Evolutionary conservation across 2,329 filamentous ascomycete species (phyloP).

Genomic region (Nemania abortiva): DNA sequence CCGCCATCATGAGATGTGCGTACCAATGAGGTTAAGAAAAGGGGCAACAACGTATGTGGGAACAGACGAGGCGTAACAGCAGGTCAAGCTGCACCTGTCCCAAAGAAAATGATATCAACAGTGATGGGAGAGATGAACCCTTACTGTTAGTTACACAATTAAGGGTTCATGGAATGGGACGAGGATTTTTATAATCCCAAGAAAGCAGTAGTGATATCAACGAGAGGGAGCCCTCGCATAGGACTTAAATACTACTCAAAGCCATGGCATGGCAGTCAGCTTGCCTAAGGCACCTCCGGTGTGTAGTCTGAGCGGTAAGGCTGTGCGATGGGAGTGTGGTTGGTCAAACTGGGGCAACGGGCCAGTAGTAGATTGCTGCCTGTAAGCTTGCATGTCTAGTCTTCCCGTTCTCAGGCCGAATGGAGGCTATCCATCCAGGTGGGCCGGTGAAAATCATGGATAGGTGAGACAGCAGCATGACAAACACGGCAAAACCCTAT

Average conservation of each 20-base stretch:
- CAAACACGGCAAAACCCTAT: conserved; percentile 18
- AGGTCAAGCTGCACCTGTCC: conserved; percentile 8
- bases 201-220: not conserved
- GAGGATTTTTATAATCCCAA: conserved; percentile 25
- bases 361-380: conserved; percentile 10
- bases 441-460: not conserved
- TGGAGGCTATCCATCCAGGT: not conserved
- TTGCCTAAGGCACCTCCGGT: not conserved
- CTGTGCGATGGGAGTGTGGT: not conserved
- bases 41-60: not conserved
- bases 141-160: conserved; percentile 1
- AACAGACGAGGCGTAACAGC: not conserved
- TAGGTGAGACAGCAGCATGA: conserved; percentile 16
- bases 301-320: conserved; percentile 7
- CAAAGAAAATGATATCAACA: not conserved
- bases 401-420: not conserved
- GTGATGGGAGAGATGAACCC: not conserved
- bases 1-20: conserved; percentile 40
- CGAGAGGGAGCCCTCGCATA: not conserved
- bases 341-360: not conserved
- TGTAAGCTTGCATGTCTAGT: conserved; percentile 7
- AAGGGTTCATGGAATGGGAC: not conserved
- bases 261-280: too few relatives aligned
- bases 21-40: not conserved
- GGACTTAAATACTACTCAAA: too few relatives aligned